Conservation (phyloP, 306 rosid species). For the Begonia peltatifolia region DNA sequence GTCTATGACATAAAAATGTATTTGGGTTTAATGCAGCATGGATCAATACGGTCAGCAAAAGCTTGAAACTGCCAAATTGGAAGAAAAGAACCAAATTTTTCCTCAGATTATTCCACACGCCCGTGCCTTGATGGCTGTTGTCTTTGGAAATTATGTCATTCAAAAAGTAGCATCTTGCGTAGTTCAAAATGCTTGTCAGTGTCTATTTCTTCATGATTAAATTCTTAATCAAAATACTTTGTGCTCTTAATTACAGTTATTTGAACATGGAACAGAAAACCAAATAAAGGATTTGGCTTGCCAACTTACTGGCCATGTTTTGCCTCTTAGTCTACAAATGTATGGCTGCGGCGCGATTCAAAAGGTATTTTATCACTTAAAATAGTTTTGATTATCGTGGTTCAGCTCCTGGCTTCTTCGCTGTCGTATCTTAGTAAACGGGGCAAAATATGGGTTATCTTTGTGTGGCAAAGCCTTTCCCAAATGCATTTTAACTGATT, state of each 20-base stretch:
- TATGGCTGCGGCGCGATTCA: slow-evolving; percentile 98
- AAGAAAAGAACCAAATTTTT: slow-evolving; percentile 70
- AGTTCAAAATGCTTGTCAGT: slow-evolving; percentile 11
- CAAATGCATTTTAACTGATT: too few species aligned
- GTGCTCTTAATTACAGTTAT: slow-evolving; percentile 50
- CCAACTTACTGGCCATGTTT: slow-evolving; percentile 75
- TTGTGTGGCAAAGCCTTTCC: too few species aligned
- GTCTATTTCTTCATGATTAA: slow-evolving; percentile 1
- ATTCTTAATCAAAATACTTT: slow-evolving; percentile 9
- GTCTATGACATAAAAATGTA: neutral
- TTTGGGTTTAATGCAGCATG: slow-evolving; percentile 42
- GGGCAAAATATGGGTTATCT: too few species aligned
- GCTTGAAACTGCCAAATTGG: slow-evolving; percentile 64
- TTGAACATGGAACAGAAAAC: slow-evolving; percentile 82
- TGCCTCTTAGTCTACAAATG: slow-evolving; percentile 96
- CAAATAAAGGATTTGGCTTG: slow-evolving; percentile 73
- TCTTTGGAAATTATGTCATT: slow-evolving; percentile 93
- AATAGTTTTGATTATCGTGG: too few species aligned
- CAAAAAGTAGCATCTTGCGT: slow-evolving; percentile 54
- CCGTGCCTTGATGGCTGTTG: slow-evolving; percentile 86
- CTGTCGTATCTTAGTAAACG: too few species aligned
- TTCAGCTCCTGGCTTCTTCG: too few species aligned
- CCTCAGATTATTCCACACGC: slow-evolving; percentile 84
- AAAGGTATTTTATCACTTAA: slow-evolving; percentile 40
- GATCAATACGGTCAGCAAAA: slow-evolving; percentile 99